These are phyloP conservation scores for Hymenoscyphus fructigenus DNA, from an alignment of 2,329 filamentous ascomycete genomes.

Conservation along the genomic window DNA sequence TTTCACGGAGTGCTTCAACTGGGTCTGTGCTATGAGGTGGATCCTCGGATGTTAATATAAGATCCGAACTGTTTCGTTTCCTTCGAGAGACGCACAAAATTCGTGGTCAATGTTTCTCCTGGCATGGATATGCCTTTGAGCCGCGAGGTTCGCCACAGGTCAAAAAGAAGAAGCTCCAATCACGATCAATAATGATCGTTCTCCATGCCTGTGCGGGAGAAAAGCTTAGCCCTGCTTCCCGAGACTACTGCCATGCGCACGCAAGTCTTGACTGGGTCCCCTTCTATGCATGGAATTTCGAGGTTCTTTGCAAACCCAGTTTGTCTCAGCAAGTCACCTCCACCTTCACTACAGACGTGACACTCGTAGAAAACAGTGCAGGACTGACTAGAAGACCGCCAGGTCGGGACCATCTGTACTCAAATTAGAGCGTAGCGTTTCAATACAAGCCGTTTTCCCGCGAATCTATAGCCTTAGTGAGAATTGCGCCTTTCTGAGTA, in stretches of 20 bases:
- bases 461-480: neutral
- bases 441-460: neutral
- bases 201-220: neutral
- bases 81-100: neutral
- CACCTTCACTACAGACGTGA: neutral
- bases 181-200: neutral
- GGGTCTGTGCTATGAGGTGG: neutral
- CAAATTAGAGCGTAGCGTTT: neutral
- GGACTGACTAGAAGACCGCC: neutral
- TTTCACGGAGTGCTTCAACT: conserved; percentile 22
- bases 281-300: neutral
- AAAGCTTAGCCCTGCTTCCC: neutral
- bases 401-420: neutral
- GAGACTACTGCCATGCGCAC: neutral
- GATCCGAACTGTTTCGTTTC: neutral
- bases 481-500: neutral
- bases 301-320: neutral
- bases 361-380: neutral
- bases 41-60: neutral
- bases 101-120: neutral
- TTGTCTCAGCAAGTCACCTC: neutral
- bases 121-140: neutral
- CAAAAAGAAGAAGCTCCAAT: neutral
- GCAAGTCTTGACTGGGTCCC: neutral
- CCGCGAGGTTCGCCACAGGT: neutral